Conservation (phyloP, 345 rosid species). For the Aegle marmelos region DNA sequence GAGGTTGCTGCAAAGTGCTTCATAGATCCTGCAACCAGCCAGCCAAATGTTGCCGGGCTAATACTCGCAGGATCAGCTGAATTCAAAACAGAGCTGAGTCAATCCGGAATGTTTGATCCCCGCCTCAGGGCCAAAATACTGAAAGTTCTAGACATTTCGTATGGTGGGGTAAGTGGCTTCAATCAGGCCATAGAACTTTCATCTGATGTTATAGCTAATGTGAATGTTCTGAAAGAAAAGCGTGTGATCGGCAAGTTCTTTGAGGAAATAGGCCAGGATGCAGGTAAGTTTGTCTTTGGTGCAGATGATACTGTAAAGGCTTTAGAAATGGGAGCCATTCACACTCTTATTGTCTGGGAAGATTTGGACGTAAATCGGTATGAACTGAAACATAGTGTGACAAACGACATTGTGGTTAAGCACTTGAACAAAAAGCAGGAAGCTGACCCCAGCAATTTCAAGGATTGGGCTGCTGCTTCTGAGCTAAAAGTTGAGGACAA, state of each 20-base stretch:
- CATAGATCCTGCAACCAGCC: slow-evolving; percentile 24
- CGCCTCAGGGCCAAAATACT: slow-evolving; percentile 29
- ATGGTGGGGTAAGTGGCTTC: slow-evolving; percentile 30
- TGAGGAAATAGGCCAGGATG: slow-evolving; percentile 37
- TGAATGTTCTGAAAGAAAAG: slow-evolving; percentile 31
- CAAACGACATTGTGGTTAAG: slow-evolving; percentile 25
- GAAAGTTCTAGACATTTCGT: slow-evolving; percentile 29
- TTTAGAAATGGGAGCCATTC: slow-evolving; percentile 28
- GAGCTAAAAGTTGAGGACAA: slow-evolving; percentile 34
- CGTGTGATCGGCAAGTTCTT: slow-evolving; percentile 35
- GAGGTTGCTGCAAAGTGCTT: slow-evolving; percentile 36
- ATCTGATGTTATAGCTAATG: slow-evolving; percentile 29
- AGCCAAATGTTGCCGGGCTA: slow-evolving; percentile 28
- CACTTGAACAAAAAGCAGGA: slow-evolving; percentile 36
- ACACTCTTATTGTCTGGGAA: slow-evolving; percentile 35
- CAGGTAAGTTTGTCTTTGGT: slow-evolving; percentile 31
- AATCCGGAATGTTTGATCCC: slow-evolving; percentile 34
- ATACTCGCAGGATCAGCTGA: slow-evolving; percentile 37
- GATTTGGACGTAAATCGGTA: slow-evolving; percentile 34
- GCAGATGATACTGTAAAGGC: slow-evolving; percentile 37
- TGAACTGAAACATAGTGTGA: slow-evolving; percentile 26
- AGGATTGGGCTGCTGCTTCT: slow-evolving; percentile 17
- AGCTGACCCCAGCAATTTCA: slow-evolving; percentile 29
- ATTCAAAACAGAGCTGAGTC: slow-evolving; percentile 35
- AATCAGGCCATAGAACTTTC: slow-evolving; percentile 35